These are phyloP conservation scores for Microdochium nivale DNA, from an alignment of 2,329 filamentous ascomycete species.

Conservation along the genomic window DNA sequence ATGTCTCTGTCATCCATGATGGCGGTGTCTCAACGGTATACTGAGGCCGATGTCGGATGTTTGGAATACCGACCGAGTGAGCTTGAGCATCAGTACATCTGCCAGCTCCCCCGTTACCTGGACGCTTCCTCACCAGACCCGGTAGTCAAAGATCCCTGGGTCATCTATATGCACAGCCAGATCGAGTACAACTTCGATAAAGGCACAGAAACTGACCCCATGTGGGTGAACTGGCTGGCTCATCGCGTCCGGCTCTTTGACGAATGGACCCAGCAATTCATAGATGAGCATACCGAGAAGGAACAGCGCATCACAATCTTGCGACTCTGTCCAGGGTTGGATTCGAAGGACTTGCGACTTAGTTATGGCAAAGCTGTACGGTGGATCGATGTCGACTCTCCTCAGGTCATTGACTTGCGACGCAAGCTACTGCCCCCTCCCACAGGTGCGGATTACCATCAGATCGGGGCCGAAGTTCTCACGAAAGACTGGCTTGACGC, in stretches of 20 bases:
- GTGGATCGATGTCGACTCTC: neutral
- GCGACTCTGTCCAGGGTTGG: neutral
- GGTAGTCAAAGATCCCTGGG: neutral
- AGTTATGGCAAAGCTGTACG: neutral
- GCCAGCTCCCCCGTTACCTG: neutral
- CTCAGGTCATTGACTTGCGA: neutral
- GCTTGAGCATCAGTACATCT: neutral
- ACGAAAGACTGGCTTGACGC: neutral
- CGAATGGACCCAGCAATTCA: neutral
- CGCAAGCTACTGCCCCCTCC: neutral
- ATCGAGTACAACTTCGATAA: neutral
- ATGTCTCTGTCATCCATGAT: neutral
- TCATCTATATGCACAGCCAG: neutral
- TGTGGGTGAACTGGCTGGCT: neutral
- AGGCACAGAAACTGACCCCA: neutral
- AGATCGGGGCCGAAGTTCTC: neutral
- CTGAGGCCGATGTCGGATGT: neutral
- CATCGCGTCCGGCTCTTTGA: neutral
- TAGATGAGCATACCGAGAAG: neutral
- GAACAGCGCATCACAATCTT: neutral
- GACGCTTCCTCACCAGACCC: neutral
- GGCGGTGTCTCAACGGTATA: neutral
- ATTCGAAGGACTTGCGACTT: neutral
- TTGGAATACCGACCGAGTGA: neutral
- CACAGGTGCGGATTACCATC: neutral